phyloP scores from a whole-genome alignment of 2,329 filamentous ascomycete species.

The Verticillium klebahnii region DNA sequence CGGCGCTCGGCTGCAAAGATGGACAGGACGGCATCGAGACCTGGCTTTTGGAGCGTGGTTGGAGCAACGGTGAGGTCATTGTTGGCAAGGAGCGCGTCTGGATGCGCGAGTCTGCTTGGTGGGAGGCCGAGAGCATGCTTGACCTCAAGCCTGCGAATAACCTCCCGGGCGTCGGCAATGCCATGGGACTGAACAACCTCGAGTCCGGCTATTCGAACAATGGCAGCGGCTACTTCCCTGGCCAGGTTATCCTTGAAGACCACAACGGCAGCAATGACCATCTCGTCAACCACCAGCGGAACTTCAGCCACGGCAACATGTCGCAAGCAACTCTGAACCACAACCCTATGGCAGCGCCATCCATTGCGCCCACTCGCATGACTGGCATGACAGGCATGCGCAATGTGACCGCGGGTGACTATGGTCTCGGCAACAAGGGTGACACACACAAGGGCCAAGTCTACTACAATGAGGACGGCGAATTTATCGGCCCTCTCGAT shows the following conservation, averaged over 20 bases:
- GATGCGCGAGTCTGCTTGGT: conserved; percentile 94
- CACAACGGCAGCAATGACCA: conserved; percentile 69
- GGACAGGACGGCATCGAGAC: conserved; percentile 90
- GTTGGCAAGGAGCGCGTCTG: conserved; percentile 88
- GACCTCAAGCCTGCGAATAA: conserved; percentile 70
- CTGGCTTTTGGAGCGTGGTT: conserved; percentile 91
- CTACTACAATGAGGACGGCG: conserved; percentile 68
- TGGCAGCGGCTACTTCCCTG: conserved; percentile 66
- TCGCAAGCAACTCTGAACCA: conserved; percentile 48
- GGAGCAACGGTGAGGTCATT: conserved; percentile 96
- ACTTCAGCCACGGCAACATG: conserved; percentile 49
- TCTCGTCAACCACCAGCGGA: conserved; percentile 54
- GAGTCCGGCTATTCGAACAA: conserved; percentile 69
- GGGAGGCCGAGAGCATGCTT: conserved; percentile 95
- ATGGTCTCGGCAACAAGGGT: conserved; percentile 82
- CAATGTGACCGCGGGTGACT: conserved; percentile 66
- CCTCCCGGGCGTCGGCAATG: conserved; percentile 22
- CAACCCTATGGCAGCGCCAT: conserved; percentile 44
- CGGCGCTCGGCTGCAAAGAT: conserved; percentile 78
- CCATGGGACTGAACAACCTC: conserved; percentile 47
- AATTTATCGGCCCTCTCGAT: conserved; percentile 67
- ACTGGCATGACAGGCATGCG: conserved; percentile 30
- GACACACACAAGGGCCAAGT: conserved; percentile 70
- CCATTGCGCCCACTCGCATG: conserved; percentile 51
- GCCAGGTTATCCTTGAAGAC: conserved; percentile 54